Evolutionary conservation across 257 asterid genomes (phyloP).

Genomic region (Jacaranda copaia): DNA sequence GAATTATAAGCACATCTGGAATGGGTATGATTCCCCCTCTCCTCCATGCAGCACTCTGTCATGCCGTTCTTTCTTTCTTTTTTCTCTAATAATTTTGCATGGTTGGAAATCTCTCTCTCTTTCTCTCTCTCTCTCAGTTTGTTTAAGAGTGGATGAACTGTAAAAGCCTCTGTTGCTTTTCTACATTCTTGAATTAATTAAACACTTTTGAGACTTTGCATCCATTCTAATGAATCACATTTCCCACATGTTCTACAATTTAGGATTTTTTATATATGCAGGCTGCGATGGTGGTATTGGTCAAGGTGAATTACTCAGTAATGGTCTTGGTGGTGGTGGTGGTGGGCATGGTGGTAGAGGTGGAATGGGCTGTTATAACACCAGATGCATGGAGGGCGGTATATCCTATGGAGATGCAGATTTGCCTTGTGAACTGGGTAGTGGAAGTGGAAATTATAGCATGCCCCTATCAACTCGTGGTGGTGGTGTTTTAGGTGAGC

Average conservation of each 20-base stretch:
- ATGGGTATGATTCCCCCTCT: constrained; percentile 67
- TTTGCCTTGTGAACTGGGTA: constrained; percentile 96
- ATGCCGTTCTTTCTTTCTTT: neutral
- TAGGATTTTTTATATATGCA: constrained; percentile 43
- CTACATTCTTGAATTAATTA: constrained; percentile 18
- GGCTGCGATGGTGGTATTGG: constrained; percentile 97
- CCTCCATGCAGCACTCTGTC: neutral
- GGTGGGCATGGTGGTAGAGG: constrained; percentile 99
- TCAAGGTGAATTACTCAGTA: constrained; percentile 62
- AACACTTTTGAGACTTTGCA: constrained; percentile 1
- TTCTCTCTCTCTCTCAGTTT: neutral
- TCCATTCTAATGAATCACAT: constrained; percentile 10
- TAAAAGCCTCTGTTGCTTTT: constrained; percentile 14
- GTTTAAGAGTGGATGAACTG: constrained; percentile 3
- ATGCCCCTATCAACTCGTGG: constrained; percentile 80
- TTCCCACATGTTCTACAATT: constrained; percentile 17
- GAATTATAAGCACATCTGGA: constrained; percentile 89
- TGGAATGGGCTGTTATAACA: constrained; percentile 81
- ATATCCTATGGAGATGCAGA: constrained; percentile 75
- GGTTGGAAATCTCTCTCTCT: constrained; percentile 13
- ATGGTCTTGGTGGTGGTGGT: constrained; percentile 86
- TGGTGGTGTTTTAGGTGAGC: constrained; percentile 91
- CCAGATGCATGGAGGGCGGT: constrained; percentile 84
- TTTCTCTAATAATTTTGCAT: neutral
- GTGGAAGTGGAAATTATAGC: constrained; percentile 97